Evolutionary conservation across 1,284 basidiomycete genomes (phyloP).

Genomic region (Xerocomus minutiporus): DNA sequence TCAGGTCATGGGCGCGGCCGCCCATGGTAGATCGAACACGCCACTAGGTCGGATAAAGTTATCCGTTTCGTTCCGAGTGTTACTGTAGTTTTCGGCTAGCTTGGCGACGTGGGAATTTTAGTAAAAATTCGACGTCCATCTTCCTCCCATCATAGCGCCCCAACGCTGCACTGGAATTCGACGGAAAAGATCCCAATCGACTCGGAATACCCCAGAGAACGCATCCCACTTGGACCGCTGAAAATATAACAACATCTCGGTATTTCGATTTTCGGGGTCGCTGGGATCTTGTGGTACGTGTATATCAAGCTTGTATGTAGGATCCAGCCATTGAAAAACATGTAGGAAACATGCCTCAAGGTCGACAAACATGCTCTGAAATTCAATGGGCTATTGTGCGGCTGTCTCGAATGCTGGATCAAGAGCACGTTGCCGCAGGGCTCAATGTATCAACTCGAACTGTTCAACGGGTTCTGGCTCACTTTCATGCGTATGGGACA

Average conservation of each 20-base stretch:
- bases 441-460: too few relatives aligned
- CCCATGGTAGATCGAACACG: not conserved
- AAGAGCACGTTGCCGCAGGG: too few relatives aligned
- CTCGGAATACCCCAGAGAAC: not conserved
- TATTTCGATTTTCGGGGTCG: not conserved
- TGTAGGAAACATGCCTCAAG: too few relatives aligned
- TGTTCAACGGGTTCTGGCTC: too few relatives aligned
- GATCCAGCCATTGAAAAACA: too few relatives aligned
- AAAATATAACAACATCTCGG: not conserved
- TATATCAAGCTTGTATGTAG: not conserved
- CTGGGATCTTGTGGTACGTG: not conserved
- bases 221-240: not conserved
- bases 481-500: too few relatives aligned
- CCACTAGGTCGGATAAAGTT: not conserved
- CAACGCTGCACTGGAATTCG: not conserved
- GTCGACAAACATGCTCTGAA: too few relatives aligned
- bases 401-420: too few relatives aligned
- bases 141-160: not conserved
- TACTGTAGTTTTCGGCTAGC: not conserved
- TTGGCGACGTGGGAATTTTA: not conserved
- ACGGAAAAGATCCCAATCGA: not conserved
- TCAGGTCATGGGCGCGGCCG: not conserved
- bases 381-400: too few relatives aligned
- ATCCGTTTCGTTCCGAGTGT: not conserved
- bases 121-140: not conserved